Conservation (phyloP, 2,329 filamentous ascomycete species). For the Colletotrichum sidae region DNA sequence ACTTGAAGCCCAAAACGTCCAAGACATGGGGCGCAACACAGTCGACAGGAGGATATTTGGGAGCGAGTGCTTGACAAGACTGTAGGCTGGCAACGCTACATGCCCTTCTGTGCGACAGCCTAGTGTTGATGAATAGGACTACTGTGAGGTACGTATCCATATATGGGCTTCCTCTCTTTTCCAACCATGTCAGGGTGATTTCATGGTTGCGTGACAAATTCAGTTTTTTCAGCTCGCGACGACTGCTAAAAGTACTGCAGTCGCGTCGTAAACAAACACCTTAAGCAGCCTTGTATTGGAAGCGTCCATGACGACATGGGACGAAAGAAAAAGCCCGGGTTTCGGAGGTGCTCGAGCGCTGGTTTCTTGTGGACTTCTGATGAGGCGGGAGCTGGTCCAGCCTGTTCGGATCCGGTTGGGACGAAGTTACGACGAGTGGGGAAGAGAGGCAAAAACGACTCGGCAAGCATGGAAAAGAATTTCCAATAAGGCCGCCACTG, state of each 20-base stretch:
- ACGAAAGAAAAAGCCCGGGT: conserved; percentile 16
- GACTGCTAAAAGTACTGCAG: not conserved
- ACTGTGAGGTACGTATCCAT: no score
- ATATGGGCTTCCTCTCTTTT: no score
- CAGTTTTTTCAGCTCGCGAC: not conserved
- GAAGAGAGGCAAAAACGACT: no score
- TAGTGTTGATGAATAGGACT: no score
- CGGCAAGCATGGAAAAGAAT: not conserved
- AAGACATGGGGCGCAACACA: not conserved
- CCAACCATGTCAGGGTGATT: conserved; percentile 6
- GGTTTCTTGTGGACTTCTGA: conserved; percentile 4
- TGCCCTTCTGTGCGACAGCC: no score
- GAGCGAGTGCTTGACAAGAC: no score
- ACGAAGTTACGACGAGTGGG: not conserved
- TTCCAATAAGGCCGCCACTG: not conserved
- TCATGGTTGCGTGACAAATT: not conserved
- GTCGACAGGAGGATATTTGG: no score
- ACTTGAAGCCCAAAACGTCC: not conserved
- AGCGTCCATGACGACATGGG: conserved; percentile 23
- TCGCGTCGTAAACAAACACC: not conserved
- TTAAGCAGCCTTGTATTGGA: not conserved
- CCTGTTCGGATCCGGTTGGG: not conserved
- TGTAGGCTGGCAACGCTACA: no score
- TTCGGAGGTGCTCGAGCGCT: conserved; percentile 20
- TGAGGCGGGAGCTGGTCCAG: no score